Evolutionary conservation across 2,329 filamentous ascomycete species (phyloP).

Genomic region (Colletotrichum shisoi): DNA sequence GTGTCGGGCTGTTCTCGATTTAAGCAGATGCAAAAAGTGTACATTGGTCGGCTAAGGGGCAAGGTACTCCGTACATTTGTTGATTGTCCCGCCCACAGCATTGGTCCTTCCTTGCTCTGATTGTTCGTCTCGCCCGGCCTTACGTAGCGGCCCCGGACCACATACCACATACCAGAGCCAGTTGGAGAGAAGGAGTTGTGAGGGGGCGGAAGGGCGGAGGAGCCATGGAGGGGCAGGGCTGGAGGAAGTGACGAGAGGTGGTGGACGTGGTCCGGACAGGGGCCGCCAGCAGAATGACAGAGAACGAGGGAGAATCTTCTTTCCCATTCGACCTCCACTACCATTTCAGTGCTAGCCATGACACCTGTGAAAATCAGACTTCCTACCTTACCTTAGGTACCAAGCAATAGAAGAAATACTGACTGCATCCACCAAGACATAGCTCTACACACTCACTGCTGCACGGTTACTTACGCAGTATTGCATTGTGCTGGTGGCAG

Average conservation of each 20-base stretch:
- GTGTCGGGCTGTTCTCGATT: background rate
- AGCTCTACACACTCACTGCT: background rate
- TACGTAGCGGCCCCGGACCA: slow-evolving; percentile 27
- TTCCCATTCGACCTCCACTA: slow-evolving; percentile 39
- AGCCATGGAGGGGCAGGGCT: slow-evolving; percentile 32
- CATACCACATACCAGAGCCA: background rate
- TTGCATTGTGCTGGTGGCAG: background rate
- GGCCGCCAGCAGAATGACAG: slow-evolving; percentile 23
- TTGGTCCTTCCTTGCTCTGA: background rate
- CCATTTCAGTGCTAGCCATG: slow-evolving; percentile 30
- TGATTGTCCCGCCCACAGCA: background rate
- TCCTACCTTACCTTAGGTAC: no score
- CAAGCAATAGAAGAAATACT: no score
- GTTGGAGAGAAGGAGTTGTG: slow-evolving; percentile 19
- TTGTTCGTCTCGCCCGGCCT: slow-evolving; percentile 3
- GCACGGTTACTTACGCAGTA: background rate
- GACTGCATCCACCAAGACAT: background rate
- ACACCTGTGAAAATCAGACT: slow-evolving; percentile 6
- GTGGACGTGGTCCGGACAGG: slow-evolving; percentile 1
- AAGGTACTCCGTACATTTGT: background rate
- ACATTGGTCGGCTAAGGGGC: background rate
- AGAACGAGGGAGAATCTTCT: slow-evolving; percentile 41
- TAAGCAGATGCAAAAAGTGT: background rate
- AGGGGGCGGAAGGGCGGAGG: slow-evolving; percentile 28
- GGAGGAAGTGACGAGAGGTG: slow-evolving; percentile 14